Conservation (phyloP, 2,329 filamentous ascomycete genomes). For the Tolypocladium album region DNA sequence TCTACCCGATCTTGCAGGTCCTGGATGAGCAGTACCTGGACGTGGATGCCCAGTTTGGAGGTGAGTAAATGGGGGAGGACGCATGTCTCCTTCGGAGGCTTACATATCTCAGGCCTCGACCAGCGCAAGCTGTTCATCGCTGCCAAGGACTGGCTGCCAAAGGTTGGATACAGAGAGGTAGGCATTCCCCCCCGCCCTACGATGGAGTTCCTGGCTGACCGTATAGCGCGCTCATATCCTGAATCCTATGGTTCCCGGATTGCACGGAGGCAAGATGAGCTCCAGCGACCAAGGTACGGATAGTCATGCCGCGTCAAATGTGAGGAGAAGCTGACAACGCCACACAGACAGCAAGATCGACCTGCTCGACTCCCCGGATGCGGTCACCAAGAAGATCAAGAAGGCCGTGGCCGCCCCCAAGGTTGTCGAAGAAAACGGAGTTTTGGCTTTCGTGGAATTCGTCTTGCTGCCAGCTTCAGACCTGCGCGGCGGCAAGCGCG, state of each 20-base stretch:
- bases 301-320: not conserved
- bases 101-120: conserved; percentile 41
- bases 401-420: conserved; percentile 74
- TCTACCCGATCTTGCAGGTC: conserved; percentile 56
- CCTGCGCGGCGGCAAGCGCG: conserved; percentile 45
- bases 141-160: conserved; percentile 75
- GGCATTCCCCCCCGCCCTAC: not conserved
- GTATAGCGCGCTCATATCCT: conserved; percentile 25
- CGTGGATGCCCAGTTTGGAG: conserved; percentile 83
- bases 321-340: not conserved
- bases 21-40: conserved; percentile 84
- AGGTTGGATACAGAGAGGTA: conserved; percentile 68
- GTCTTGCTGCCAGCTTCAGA: conserved; percentile 70
- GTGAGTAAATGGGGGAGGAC: conserved; percentile 16
- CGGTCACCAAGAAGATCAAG: conserved; percentile 70
- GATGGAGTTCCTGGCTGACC: not conserved
- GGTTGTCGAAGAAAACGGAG: conserved; percentile 72
- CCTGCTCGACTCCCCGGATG: conserved; percentile 68
- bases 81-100: not conserved
- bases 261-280: conserved; percentile 80
- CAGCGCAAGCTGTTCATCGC: conserved; percentile 84
- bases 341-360: conserved; percentile 74
- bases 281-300: conserved; percentile 52
- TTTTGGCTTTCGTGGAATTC: conserved; percentile 77
- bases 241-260: conserved; percentile 77